Evolutionary conservation across 768 basidiomycete species (phyloP), one percentile per base, ranked within the genome.

Genomic region (Termitomyces sp.): DNA sequence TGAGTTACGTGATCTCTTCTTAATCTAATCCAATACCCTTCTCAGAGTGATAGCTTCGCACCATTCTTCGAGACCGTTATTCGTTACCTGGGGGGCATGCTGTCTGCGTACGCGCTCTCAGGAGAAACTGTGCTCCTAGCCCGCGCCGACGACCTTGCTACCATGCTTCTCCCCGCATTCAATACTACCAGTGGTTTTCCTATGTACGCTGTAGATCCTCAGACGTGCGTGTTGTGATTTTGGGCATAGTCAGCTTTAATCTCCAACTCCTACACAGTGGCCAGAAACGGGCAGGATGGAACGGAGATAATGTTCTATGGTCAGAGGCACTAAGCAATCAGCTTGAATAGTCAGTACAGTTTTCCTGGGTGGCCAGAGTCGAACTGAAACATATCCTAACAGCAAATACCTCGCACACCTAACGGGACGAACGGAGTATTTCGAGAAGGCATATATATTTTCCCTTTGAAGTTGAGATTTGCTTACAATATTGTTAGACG

Each of bases 51-150:
- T 36, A 8, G 38, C 40, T 76, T 73, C 70, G 77, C 70, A 0
- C 85, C 84, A 1, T 89, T 89, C 71, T 90, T 90, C 61, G 89
- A 94, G 77, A 92, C 91, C 0, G 86, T 88, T 55, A 94, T 94
- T 57, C 87, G 93, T 22, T 87, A 94, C 65, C 80, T 96, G 3
- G 94, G 94, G 1, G 94, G 94, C 4, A 78, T 94, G 3, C 77
- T 94, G 5, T 89, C 88, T 9, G 90, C 92, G 0, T 89, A 93
- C 64, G 86, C 92, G 1, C 78, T 95, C 1, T 89, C 91, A 1
- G 79, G 77, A 7, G 83, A 92, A 56, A 72, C 80, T 1, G 68
- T 89, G 18, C 79, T 90, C 54, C 82, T 92, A 18, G 68, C 79
- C 28, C 82, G 86, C 33, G 90, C 93, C 1, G 84, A 90, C 57